Conservation (phyloP, 768 basidiomycete genomes). For the Mycena filopes region DNA sequence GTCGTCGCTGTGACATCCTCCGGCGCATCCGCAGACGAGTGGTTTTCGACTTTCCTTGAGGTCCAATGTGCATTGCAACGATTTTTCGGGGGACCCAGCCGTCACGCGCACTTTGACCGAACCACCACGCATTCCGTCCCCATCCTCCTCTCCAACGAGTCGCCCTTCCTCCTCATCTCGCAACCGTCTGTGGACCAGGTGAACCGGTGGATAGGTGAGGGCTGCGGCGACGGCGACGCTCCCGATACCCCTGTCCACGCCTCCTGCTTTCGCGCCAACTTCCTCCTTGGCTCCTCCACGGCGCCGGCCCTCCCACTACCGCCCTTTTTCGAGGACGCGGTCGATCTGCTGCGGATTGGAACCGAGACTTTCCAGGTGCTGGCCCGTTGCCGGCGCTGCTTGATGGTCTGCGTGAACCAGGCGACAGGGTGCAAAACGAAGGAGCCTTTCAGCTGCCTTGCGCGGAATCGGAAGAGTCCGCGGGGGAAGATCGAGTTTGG, state of each 20-base stretch:
- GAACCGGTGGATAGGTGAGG: conserved; percentile 28
- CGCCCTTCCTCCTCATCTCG: conserved; percentile 34
- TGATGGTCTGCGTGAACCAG: conserved; percentile 36
- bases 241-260: conserved; percentile 18
- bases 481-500: conserved; percentile 34
- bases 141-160: conserved; percentile 35
- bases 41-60: conserved; percentile 32
- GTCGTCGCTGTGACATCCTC: conserved; percentile 23
- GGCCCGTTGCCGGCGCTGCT: conserved; percentile 33
- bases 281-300: conserved; percentile 20
- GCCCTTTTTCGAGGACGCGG: conserved; percentile 32
- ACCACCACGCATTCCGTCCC: conserved; percentile 28
- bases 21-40: conserved; percentile 12
- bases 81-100: conserved; percentile 16
- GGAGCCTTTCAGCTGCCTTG: conserved; percentile 34
- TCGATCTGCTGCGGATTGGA: conserved; percentile 32
- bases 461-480: conserved; percentile 27
- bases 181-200: conserved; percentile 33
- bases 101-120: conserved; percentile 33
- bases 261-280: conserved; percentile 34
- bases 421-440: conserved; percentile 31
- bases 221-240: not conserved
- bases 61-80: conserved; percentile 27
- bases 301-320: conserved; percentile 20
- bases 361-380: conserved; percentile 35